phyloP scores from a whole-genome alignment of 2,329 filamentous ascomycete genomes.

The Calonectria naviculata region DNA sequence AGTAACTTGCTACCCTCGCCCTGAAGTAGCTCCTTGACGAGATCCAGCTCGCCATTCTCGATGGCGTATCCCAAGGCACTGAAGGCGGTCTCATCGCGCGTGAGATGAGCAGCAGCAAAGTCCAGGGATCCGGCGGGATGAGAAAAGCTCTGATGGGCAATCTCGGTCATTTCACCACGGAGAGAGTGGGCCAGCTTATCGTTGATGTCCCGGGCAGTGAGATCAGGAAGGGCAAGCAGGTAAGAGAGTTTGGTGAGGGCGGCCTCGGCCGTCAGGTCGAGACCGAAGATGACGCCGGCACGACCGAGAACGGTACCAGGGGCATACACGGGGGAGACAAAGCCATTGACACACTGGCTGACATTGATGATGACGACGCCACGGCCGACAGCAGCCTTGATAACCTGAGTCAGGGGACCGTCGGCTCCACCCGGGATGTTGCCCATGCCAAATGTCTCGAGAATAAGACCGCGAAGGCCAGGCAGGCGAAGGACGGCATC shows the following conservation, averaged over 20 bases:
- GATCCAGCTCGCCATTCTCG: conserved; percentile 73
- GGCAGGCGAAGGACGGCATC: conserved; percentile 83
- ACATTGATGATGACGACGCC: conserved; percentile 92
- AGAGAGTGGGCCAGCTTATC: conserved; percentile 79
- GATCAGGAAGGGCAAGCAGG: conserved; percentile 75
- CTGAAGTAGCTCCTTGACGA: conserved; percentile 75
- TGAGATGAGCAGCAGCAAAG: conserved; percentile 55
- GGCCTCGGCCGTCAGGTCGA: conserved; percentile 90
- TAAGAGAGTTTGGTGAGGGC: conserved; percentile 93
- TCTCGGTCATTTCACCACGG: conserved; percentile 87
- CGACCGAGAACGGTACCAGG: conserved; percentile 81
- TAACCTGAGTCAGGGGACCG: conserved; percentile 81
- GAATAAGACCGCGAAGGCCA: conserved; percentile 82
- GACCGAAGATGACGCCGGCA: conserved; percentile 88
- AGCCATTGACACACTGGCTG: conserved; percentile 85
- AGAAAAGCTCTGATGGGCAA: conserved; percentile 77
- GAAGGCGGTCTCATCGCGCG: conserved; percentile 71
- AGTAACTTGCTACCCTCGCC: conserved; percentile 74
- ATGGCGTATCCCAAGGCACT: conserved; percentile 85
- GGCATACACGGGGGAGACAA: conserved; percentile 82
- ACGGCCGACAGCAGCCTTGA: conserved; percentile 80
- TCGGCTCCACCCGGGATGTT: conserved; percentile 88
- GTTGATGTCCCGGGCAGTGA: conserved; percentile 74
- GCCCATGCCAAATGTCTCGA: conserved; percentile 94
- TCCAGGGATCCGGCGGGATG: conserved; percentile 72